These are phyloP conservation scores for Geotrichum histeridarum DNA, from an alignment of 1,139 yeast genomes.

Conservation along the genomic window DNA sequence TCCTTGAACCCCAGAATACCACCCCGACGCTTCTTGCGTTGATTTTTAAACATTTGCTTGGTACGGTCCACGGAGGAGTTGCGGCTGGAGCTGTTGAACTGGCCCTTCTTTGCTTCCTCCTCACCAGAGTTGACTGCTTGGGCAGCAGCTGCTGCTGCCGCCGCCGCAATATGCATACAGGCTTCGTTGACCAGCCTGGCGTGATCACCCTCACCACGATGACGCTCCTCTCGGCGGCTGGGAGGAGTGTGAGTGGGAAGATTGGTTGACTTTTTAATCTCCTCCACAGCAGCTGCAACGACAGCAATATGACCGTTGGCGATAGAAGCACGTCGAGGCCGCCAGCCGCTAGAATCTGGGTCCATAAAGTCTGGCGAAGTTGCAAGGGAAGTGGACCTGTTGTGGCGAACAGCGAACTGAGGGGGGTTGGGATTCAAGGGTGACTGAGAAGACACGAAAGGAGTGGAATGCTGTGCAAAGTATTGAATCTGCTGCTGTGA, in stretches of 20 bases:
- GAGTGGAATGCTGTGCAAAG: constrained; percentile 10
- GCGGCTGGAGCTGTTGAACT: constrained; percentile 16
- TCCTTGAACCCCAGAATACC: constrained; percentile 87
- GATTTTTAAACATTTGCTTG: constrained; percentile 24
- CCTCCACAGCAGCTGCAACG: constrained; percentile 28
- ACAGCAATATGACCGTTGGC: constrained; percentile 33
- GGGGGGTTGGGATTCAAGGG: constrained; percentile 26
- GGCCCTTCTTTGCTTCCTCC: constrained; percentile 22
- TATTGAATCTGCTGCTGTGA: constrained; percentile 19
- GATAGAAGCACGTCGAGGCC: constrained; percentile 32
- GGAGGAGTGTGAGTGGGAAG: neutral
- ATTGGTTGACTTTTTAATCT: constrained; percentile 17
- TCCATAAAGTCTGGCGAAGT: constrained; percentile 20
- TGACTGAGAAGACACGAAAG: constrained; percentile 21
- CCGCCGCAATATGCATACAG: constrained; percentile 76
- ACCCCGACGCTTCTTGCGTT: constrained; percentile 65
- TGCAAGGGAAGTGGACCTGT: constrained; percentile 24
- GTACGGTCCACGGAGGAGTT: constrained; percentile 21
- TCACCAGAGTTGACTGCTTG: constrained; percentile 32
- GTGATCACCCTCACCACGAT: constrained; percentile 46
- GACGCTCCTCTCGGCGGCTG: constrained; percentile 16
- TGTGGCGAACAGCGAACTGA: constrained; percentile 20
- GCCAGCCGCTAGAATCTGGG: constrained; percentile 23
- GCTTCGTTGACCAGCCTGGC: constrained; percentile 70
- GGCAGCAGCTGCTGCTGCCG: constrained; percentile 60